phyloP scores from a whole-genome alignment of 1,139 yeast species.

The Saccharomyces pastorianus region DNA sequence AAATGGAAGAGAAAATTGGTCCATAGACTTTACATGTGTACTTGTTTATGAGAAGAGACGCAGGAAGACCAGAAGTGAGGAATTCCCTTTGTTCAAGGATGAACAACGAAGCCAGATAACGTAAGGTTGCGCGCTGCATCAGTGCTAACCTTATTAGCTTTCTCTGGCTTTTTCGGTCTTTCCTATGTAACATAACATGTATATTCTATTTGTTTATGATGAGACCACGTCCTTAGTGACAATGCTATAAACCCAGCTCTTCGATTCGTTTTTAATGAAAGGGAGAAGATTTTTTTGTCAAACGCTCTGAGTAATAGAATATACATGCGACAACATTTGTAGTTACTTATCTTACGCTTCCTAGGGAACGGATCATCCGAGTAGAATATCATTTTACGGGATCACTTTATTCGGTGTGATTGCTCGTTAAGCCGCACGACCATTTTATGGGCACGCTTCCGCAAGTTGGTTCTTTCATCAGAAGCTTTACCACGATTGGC shows the following conservation, averaged over 20 bases:
- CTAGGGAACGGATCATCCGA: background rate
- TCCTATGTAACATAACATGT: background rate
- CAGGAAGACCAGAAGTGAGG: background rate
- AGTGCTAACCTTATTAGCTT: background rate
- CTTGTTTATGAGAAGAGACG: background rate
- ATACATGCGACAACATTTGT: background rate
- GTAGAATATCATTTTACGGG: background rate
- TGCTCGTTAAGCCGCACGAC: background rate
- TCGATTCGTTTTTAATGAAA: conserved; percentile 31
- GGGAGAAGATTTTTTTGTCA: conserved; percentile 28
- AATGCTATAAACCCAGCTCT: conserved; percentile 45
- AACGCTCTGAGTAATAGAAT: conserved; percentile 33
- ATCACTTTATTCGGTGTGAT: background rate
- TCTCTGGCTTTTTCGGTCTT: background rate
- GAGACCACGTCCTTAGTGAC: conserved; percentile 35
- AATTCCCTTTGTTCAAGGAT: background rate
- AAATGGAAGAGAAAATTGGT: background rate
- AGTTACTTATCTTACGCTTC: background rate
- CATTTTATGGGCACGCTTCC: background rate
- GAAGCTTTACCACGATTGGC: background rate
- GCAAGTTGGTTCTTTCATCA: background rate
- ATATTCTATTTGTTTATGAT: conserved; percentile 28
- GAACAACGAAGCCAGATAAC: background rate
- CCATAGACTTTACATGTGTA: background rate
- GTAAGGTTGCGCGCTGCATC: background rate